Base-by-base conservation (phyloP, 2,329 filamentous ascomycete species). In the Sclerotinia trifoliorum region DNA sequence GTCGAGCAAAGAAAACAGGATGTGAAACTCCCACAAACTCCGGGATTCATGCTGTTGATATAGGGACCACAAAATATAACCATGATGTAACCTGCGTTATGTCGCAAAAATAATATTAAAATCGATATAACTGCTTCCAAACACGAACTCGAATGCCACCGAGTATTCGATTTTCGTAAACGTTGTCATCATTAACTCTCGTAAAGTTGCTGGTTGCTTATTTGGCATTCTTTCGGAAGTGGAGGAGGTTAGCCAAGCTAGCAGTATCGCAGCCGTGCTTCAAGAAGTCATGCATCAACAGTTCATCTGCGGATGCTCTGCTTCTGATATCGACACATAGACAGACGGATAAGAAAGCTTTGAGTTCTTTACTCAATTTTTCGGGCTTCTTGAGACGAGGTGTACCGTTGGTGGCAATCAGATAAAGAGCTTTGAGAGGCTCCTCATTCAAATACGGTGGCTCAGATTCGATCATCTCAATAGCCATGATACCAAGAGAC, bases 381-480 rank as follows among this genome's bases (percentile, higher is more conserved):
- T 99, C 94, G 0, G 95, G 94, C 82, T 97, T 97, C 90, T 99
- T 99, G 72, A 99, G 86, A 68, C 93, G 89, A 29, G 95, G 95
- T 6, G 95, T 98, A 57, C 95, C 95, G 77, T 97, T 97, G 51
- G 95, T 98, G 66, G 95, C 95, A 78, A 99, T 99, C 74, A 99
- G 82, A 85, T 95, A 99, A 49, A 99, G 84, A 1, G 95, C 95
- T 70, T 94, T 89, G 32, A 99, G 85, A 8, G 95, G 95, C 54
- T 93, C 96, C 79, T 99, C 95, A 51, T 94, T 98, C 69, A 99
- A 84, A 78, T 98, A 99, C 29, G 95, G 95, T 21, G 95, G 95
- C 79, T 98, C 95, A 78, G 94, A 94, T 81, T 98, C 95, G 73
- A 99, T 97, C 95, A 99, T 99, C 80, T 99, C 95, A 76, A 99